phyloP scores from a whole-genome alignment of 148 eudicot genomes.

The Talinum fruticosum region DNA sequence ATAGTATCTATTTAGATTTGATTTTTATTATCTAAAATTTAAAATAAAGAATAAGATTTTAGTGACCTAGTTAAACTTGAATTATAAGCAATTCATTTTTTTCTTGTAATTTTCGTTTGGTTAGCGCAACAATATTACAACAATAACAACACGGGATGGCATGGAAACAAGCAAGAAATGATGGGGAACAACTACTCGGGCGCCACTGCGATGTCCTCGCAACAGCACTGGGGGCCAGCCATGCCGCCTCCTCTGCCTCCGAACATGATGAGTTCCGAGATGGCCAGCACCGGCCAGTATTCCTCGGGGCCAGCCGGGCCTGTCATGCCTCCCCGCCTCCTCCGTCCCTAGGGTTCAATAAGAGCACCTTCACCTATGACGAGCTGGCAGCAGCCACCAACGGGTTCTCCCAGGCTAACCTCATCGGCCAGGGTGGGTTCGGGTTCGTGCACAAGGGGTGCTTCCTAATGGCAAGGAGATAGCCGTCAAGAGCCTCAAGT shows the following conservation, averaged over 20 bases:
- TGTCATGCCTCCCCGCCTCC: conserved; percentile 61
- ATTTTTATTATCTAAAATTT: too few relatives aligned
- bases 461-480: conserved; percentile 72
- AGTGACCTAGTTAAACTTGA: too few relatives aligned
- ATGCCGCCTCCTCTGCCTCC: conserved; percentile 53
- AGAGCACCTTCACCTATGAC: conserved; percentile 57
- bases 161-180: background rate
- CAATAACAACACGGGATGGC: too few relatives aligned
- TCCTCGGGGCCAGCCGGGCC: conserved; percentile 39
- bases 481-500: conserved; percentile 74
- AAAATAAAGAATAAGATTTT: too few relatives aligned
- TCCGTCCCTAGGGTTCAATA: conserved; percentile 53
- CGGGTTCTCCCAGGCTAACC: conserved; percentile 42
- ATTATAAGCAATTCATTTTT: too few relatives aligned
- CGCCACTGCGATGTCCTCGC: conserved; percentile 25
- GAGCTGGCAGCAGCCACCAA: conserved; percentile 61
- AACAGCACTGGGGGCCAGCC: conserved; percentile 25
- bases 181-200: conserved; percentile 3
- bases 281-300: conserved; percentile 35
- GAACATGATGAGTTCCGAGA: conserved; percentile 33
- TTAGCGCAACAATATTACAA: too few relatives aligned
- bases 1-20: too few relatives aligned
- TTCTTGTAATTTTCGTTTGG: too few relatives aligned
- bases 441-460: conserved; percentile 75
- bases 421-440: conserved; percentile 81